Percentiles rank a stretch among this genome's conserved stretches.
Conservation (phyloP, 352 stramenopile species). For the Pythium scleroteichum region DNA sequence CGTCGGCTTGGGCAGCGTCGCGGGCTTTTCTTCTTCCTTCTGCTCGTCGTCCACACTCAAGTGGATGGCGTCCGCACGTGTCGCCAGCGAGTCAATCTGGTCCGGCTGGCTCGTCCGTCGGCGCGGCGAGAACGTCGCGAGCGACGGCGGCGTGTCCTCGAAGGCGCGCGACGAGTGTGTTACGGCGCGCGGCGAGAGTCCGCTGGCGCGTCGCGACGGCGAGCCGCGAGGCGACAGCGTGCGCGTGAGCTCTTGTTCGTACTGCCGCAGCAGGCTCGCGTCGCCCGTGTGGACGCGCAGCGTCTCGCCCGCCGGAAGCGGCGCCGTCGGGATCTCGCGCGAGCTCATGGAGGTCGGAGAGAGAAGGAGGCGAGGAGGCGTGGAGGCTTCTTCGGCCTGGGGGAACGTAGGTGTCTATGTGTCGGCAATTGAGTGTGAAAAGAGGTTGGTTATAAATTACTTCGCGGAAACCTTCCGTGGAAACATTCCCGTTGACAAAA, state of each 20-base stretch:
- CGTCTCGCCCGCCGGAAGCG: conserved; percentile 20
- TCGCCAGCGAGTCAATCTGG: conserved; percentile 2
- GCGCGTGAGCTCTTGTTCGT: conserved; percentile 49
- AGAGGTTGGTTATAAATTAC: conserved; percentile 23
- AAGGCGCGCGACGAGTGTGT: conserved; percentile 64
- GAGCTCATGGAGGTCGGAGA: conserved; percentile 3
- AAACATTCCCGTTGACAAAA: background rate
- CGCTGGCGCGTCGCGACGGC: conserved; percentile 4
- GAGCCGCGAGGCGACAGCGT: conserved; percentile 6
- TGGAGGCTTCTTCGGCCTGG: background rate
- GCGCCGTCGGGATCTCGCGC: conserved; percentile 24
- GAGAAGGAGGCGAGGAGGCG: background rate
- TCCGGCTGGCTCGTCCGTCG: conserved; percentile 34
- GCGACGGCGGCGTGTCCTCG: conserved; percentile 33
- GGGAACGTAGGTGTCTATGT: no score
- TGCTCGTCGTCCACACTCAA: conserved; percentile 33
- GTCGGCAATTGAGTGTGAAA: conserved; percentile 14
- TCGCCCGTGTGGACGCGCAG: conserved; percentile 11
- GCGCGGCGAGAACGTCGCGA: conserved; percentile 63
- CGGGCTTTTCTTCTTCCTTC: conserved; percentile 32
- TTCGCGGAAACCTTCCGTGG: conserved; percentile 10
- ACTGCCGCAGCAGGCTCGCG: conserved; percentile 43
- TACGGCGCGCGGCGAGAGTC: conserved; percentile 51
- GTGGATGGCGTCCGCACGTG: conserved; percentile 20
- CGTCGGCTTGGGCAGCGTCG: conserved; percentile 12